Percentiles rank a stretch among this genome's conserved stretches.
Conservation (phyloP, 805 yeast species). For the Suhomyces faveliae region DNA sequence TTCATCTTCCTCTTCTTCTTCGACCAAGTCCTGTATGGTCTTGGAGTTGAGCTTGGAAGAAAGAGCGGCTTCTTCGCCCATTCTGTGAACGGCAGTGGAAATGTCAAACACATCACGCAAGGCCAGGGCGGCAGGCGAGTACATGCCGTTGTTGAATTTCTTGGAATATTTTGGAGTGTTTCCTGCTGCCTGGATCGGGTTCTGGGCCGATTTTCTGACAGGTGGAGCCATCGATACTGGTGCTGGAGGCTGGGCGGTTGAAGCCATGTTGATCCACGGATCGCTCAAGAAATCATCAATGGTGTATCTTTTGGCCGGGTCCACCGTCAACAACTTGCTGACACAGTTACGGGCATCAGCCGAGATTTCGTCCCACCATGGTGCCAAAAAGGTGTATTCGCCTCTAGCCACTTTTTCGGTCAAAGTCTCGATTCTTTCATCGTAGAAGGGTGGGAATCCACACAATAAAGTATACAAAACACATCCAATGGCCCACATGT, state of each 20-base stretch:
- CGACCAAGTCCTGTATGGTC: slow-evolving; percentile 27
- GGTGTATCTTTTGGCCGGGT: slow-evolving; percentile 64
- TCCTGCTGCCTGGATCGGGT: slow-evolving; percentile 27
- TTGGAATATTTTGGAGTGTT: slow-evolving; percentile 19
- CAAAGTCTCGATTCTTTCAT: slow-evolving; percentile 69
- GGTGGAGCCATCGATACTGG: slow-evolving; percentile 2
- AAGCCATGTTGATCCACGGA: slow-evolving; percentile 59
- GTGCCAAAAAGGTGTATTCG: slow-evolving; percentile 69
- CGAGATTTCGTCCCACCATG: slow-evolving; percentile 89
- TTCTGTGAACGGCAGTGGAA: slow-evolving; percentile 80
- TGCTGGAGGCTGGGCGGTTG: not conserved
- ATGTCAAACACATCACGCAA: slow-evolving; percentile 85
- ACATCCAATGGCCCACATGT: slow-evolving; percentile 99
- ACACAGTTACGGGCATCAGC: slow-evolving; percentile 69
- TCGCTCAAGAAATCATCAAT: slow-evolving; percentile 70
- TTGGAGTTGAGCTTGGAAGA: slow-evolving; percentile 17
- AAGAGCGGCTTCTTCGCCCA: slow-evolving; percentile 61
- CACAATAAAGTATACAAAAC: slow-evolving; percentile 89
- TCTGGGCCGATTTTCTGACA: slow-evolving; percentile 12
- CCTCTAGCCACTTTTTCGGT: slow-evolving; percentile 81
- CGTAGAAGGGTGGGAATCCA: slow-evolving; percentile 98
- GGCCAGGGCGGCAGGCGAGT: slow-evolving; percentile 75
- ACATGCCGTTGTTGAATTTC: slow-evolving; percentile 34
- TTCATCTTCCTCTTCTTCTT: slow-evolving; percentile 39
- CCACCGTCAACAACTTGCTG: slow-evolving; percentile 63